phyloP scores from a whole-genome alignment of 305 asterid species.

The Fraxinus angustifolia region DNA sequence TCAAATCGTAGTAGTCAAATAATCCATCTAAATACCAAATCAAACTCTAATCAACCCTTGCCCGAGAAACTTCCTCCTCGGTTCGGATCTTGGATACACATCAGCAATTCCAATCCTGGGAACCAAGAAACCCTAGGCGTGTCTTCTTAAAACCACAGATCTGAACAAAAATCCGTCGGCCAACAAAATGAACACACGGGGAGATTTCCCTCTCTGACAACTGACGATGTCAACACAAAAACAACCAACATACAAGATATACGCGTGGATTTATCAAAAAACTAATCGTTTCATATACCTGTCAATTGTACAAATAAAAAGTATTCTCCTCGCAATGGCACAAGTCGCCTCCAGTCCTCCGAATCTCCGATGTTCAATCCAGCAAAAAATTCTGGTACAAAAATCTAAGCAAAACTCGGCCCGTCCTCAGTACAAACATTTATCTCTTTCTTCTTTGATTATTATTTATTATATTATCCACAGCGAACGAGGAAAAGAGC shows the following conservation, averaged over 20 bases:
- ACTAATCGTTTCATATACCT: constrained; percentile 48
- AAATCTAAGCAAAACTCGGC: background rate
- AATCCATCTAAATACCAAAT: constrained; percentile 23
- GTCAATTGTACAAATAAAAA: constrained; percentile 11
- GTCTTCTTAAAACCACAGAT: constrained; percentile 26
- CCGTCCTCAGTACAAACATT: background rate
- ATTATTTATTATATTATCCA: background rate
- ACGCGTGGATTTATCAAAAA: constrained; percentile 37
- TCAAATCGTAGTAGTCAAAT: constrained; percentile 20
- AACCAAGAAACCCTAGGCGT: constrained; percentile 24
- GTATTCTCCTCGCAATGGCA: constrained; percentile 19
- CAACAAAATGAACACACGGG: background rate
- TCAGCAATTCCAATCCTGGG: constrained; percentile 28
- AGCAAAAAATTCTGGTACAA: background rate
- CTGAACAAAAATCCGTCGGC: constrained; percentile 8
- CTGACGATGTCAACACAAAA: constrained; percentile 28
- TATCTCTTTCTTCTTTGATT: background rate
- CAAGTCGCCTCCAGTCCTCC: constrained; percentile 11
- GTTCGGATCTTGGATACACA: constrained; percentile 28
- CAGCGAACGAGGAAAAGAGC: background rate
- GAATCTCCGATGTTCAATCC: background rate
- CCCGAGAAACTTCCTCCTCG: constrained; percentile 13
- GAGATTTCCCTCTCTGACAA: constrained; percentile 21
- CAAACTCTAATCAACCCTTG: constrained; percentile 17
- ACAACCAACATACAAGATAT: constrained; percentile 36